Percentiles rank a stretch among this genome's conserved stretches.
Conservation (phyloP, 2,329 filamentous ascomycete genomes). For the Hypoxylon sp. region DNA sequence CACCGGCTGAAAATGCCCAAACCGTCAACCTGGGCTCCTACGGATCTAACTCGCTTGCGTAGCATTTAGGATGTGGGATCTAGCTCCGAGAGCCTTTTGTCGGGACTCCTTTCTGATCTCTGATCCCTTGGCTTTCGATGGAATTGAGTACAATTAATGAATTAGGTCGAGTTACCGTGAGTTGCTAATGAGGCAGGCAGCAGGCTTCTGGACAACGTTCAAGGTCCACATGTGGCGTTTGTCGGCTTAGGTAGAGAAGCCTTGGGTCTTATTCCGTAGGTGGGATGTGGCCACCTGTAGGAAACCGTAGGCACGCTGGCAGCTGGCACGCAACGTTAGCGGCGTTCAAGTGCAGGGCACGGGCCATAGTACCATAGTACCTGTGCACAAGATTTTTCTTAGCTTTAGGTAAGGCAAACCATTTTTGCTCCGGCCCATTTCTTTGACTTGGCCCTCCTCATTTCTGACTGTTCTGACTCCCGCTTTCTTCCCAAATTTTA, state of each 20-base stretch:
- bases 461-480: conserved; percentile 26
- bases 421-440: conserved; percentile 22
- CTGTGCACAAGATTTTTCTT: conserved; percentile 35
- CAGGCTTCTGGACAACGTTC: conserved; percentile 16
- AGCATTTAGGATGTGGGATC: conserved; percentile 20
- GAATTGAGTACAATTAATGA: neutral
- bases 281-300: conserved; percentile 32
- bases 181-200: conserved; percentile 17
- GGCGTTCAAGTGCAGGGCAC: no score
- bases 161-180: neutral
- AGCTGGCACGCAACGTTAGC: conserved; percentile 12
- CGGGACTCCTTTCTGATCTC: conserved; percentile 7
- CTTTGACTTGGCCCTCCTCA: conserved; percentile 37
- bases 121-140: conserved; percentile 20
- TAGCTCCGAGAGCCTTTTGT: conserved; percentile 36
- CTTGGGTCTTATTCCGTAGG: conserved; percentile 23
- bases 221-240: conserved; percentile 26
- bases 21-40: conserved; percentile 7
- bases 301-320: neutral
- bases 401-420: conserved; percentile 1
- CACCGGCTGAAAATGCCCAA: conserved; percentile 18
- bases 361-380: no score
- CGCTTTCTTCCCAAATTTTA: conserved; percentile 19
- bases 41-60: conserved; percentile 16
- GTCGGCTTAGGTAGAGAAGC: conserved; percentile 11